Evolutionary conservation across 257 asterid species (phyloP), one percentile per base, ranked within the genome.

Genomic region (Forsythia viridissima): DNA sequence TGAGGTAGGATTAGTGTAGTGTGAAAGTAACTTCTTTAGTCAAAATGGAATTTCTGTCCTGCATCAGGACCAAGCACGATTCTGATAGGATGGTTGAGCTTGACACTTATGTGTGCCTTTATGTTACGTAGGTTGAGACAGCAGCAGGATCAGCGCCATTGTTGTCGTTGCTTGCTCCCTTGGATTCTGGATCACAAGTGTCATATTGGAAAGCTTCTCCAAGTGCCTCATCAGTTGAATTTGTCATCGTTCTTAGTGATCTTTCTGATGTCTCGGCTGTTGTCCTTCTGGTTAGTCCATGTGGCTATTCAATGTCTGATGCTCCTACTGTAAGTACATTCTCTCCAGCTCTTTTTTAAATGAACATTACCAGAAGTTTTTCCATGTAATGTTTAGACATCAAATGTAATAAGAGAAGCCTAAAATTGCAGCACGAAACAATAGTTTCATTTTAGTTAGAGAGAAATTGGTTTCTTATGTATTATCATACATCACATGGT

Each of bases 141-240:
- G 97, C 97, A 77, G 89, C 86, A 57, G 97, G 93, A 83, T 93
- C 98, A 79, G 96, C 94, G 61, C 97, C 99, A 37, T 90, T 86
- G 70, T 70, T 86, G 79, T 95, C 98, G 1, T 88, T 95, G 90
- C 84, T 95, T 81, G 86, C 96, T 71, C 97, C 98, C 63, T 78
- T 93, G 86, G 81, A 83, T 86, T 86, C 87, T 71, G 97, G 91
- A 76, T 83, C 92, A 71, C 89, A 73, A 73, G 94, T 90, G 75
- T 91, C 92, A 72, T 92, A 89, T 76, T 95, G 99, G 99, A 92
- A 85, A 89, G 97, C 99, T 86, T 96, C 98, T 8, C 74, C 93
- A 10, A 88, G 84, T 86, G 82, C 81, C 80, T 85, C 99, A 12
- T 85, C 97, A 21, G 92, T 88, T 85, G 99, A 95, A 76, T 86